A percentile compares a stretch with the other conserved stretches of the same genome.
phyloP scores from a whole-genome alignment of 352 stramenopile species.

The Saprolegnia diclina region DNA sequence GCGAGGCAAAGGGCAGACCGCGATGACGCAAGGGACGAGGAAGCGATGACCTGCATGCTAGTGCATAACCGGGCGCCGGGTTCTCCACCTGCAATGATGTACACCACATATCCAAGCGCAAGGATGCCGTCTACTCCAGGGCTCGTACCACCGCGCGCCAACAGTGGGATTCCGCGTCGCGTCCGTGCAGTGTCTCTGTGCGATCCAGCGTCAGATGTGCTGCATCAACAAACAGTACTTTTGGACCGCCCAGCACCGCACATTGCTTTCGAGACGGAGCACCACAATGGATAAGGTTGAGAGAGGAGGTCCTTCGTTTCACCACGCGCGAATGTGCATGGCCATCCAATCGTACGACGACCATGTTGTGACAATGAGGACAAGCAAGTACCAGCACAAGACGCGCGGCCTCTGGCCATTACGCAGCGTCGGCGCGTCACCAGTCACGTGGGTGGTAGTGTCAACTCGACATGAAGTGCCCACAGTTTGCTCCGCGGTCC shows the following conservation, averaged over 20 bases:
- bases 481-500: no score
- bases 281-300: neutral
- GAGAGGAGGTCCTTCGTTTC: conserved; percentile 12
- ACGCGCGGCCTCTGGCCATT: no score
- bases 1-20: no score
- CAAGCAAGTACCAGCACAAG: no score
- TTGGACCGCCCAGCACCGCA: neutral
- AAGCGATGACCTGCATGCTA: no score
- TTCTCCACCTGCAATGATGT: neutral
- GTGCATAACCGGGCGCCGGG: no score
- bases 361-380: neutral
- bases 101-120: neutral
- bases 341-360: neutral
- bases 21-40: no score
- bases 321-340: neutral
- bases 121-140: no score
- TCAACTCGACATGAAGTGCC: conserved; percentile 1
- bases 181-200: neutral
- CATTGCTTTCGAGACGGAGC: neutral
- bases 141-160: neutral
- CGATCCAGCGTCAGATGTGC: no score
- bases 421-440: no score
- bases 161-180: neutral
- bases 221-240: no score
- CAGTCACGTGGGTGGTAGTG: neutral